A percentile compares a stretch with the other conserved stretches of the same genome.
These are phyloP conservation scores for Stylosanthes scabra DNA, from an alignment of 331 rosid genomes.

Conservation along the genomic window DNA sequence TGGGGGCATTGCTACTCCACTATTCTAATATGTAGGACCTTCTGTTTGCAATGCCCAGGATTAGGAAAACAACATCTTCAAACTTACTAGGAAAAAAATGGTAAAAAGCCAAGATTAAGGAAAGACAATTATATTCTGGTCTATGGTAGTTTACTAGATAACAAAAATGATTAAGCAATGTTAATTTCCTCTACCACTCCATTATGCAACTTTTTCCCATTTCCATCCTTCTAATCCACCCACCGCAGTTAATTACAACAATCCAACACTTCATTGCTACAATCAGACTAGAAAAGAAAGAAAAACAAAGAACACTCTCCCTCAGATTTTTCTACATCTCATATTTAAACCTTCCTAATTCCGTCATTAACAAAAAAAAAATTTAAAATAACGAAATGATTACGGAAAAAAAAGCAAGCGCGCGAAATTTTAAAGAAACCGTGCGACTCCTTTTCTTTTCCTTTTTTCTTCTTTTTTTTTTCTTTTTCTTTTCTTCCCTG, in stretches of 20 bases:
- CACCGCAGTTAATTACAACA: neutral
- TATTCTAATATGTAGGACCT: constrained; percentile 11
- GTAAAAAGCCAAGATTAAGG: neutral
- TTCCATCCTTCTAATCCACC: neutral
- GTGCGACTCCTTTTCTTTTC: constrained; percentile 17
- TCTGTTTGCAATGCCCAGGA: constrained; percentile 9
- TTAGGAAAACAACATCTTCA: neutral
- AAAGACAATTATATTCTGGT: neutral
- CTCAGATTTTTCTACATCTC: constrained; percentile 48
- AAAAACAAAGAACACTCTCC: neutral
- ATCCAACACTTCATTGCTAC: neutral
- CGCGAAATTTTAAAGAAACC: constrained; percentile 40
- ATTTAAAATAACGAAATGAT: constrained; percentile 27
- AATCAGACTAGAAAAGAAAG: neutral
- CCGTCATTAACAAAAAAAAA: constrained; percentile 25
- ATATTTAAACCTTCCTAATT: constrained; percentile 36
- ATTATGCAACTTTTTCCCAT: neutral
- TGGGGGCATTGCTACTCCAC: too few species aligned
- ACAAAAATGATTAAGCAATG: neutral
- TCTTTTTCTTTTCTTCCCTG: neutral
- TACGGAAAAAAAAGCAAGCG: constrained; percentile 27
- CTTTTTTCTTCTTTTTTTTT: neutral
- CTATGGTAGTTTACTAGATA: constrained; percentile 12
- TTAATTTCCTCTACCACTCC: neutral
- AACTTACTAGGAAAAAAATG: neutral